Evolutionary conservation across 1,139 yeast species (phyloP), one percentile per base, ranked within the genome.

Genomic region (Suhomyces chickasaworum): DNA sequence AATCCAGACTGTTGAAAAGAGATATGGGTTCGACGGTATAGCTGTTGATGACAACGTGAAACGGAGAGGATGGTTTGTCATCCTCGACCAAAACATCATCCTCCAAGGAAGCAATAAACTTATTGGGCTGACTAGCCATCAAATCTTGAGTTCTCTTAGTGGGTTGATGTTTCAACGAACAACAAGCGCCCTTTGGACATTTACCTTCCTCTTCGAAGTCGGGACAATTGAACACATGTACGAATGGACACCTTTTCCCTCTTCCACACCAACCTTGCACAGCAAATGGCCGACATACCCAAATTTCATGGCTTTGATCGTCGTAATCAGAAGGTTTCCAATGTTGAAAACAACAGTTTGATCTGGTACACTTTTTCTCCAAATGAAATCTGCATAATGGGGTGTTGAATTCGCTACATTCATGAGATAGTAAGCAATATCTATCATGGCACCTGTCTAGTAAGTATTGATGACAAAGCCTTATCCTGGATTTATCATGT

Each of bases 201-300:
- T 55, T 58, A 12, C 86, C 86, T 17, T 70, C 68, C 50, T 80
- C 83, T 52, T 80, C 84, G 54, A 75, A 81, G 58, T 86, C 93
- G 0, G 95, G 95, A 62, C 95, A 87, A 47, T 79, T 80, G 55
- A 71, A 76, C 9, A 69, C 66, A 61, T 87, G 96, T 35, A 77
- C 64, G 47, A 78, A 74, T 5, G 76, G 72, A 61, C 95, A 87
- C 32, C 60, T 56, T 18, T 64, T 60, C 0, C 95, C 96, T 32
- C 79, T 61, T 23, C 69, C 77, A 63, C 96, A 87, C 66, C 79
- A 85, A 1, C 93, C 91, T 7, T 79, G 78, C 30, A 83, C 58
- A 1, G 91, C 77, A 68, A 88, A 88, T 27, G 79, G 83, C 25
- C 88, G 71, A 57, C 95, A 87, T 0, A 81, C 69, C 61, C 73